These are phyloP conservation scores for Hypoxylon sp. DNA, from an alignment of 2,329 filamentous ascomycete genomes.

Conservation along the genomic window DNA sequence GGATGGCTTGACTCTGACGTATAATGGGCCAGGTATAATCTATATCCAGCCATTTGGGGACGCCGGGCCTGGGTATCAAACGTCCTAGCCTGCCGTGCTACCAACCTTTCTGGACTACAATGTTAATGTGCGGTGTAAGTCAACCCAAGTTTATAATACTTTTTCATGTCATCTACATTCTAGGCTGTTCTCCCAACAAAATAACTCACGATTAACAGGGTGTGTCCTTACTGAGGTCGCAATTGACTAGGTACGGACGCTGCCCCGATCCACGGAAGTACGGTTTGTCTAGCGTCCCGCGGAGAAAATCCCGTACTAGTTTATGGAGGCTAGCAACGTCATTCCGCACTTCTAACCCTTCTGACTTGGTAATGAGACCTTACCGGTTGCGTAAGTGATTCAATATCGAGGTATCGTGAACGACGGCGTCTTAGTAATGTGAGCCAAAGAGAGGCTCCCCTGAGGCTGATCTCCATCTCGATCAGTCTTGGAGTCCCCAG, in stretches of 20 bases:
- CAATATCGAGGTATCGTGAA: constrained; percentile 28
- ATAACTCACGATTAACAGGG: constrained; percentile 20
- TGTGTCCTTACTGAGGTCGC: constrained; percentile 4
- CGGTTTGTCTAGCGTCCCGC: constrained; percentile 27
- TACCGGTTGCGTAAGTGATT: constrained; percentile 12
- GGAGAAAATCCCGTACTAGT: constrained; percentile 29
- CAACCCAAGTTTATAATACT: constrained; percentile 6
- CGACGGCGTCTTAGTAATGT: constrained; percentile 28
- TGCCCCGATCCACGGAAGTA: constrained; percentile 1
- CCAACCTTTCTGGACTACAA: constrained; percentile 18
- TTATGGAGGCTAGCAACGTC: constrained; percentile 31
- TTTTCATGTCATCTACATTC: constrained; percentile 10
- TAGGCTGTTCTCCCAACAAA: constrained; percentile 4
- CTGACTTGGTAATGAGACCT: constrained; percentile 31
- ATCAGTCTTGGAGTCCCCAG: constrained; percentile 28
- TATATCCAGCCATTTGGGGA: constrained; percentile 26
- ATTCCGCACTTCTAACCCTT: constrained; percentile 27
- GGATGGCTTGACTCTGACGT: constrained; percentile 6
- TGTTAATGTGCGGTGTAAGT: not conserved
- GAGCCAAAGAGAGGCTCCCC: constrained; percentile 9
- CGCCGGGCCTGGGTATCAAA: constrained; percentile 11
- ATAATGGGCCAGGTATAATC: constrained; percentile 1
- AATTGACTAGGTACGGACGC: not conserved
- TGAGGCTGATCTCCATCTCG: constrained; percentile 28
- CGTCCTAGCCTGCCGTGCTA: constrained; percentile 21